Evolutionary conservation across 2,329 filamentous ascomycete genomes (phyloP).

Genomic region (Capronia epimyces): DNA sequence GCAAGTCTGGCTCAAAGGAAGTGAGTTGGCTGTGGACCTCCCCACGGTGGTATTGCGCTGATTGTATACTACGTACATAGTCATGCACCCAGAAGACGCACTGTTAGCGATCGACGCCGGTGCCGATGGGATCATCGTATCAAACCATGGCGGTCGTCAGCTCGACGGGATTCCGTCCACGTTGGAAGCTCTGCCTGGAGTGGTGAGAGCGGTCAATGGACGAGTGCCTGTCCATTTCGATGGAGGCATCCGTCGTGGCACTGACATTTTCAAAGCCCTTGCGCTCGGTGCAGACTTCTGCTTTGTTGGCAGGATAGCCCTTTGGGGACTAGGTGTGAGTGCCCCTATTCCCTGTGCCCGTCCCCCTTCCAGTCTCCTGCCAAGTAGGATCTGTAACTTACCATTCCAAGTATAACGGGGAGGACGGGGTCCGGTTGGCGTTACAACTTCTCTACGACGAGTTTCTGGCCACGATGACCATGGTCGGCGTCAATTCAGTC

Average conservation of each 20-base stretch:
- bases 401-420: not conserved
- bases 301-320: conserved; percentile 32
- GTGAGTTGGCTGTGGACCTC: not conserved
- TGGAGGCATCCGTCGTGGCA: conserved; percentile 50
- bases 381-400: too few relatives aligned
- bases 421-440: not conserved
- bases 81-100: conserved; percentile 1
- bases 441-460: not conserved
- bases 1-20: not conserved
- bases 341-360: too few relatives aligned
- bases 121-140: conserved; percentile 8
- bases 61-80: too few relatives aligned
- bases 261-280: conserved; percentile 44
- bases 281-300: conserved; percentile 33
- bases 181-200: conserved; percentile 31
- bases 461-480: not conserved
- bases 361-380: not conserved
- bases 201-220: conserved; percentile 23
- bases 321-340: conserved; percentile 35
- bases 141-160: conserved; percentile 34
- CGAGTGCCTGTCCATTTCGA: conserved; percentile 37
- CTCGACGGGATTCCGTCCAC: conserved; percentile 35
- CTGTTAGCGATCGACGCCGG: conserved; percentile 6
- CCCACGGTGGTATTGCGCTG: too few relatives aligned
- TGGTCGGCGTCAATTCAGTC: not conserved